Evolutionary conservation across 2,329 filamentous ascomycete species (phyloP).

Genomic region (Diplodia seriata): DNA sequence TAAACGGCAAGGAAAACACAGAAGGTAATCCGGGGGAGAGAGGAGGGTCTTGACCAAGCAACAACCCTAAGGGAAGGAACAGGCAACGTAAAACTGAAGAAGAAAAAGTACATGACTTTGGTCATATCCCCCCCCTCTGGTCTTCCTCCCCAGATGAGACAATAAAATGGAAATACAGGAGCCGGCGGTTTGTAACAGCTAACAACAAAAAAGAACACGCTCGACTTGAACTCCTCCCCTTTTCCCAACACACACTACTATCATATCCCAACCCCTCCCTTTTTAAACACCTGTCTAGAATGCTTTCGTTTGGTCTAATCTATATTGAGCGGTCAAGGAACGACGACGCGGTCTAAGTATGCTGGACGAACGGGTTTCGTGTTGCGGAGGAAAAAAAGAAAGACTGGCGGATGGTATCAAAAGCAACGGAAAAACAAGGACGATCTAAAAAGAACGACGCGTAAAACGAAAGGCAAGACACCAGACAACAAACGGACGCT

Average conservation of each 20-base stretch:
- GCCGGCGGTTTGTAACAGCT: neutral
- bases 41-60: neutral
- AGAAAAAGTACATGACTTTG: constrained; percentile 1
- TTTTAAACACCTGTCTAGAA: constrained; percentile 23
- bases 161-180: neutral
- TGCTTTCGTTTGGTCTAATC: constrained; percentile 5
- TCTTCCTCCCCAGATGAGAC: neutral
- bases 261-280: neutral
- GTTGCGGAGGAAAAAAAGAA: neutral
- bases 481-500: constrained; percentile 13
- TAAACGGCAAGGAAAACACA: neutral
- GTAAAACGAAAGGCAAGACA: neutral
- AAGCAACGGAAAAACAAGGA: neutral
- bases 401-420: constrained; percentile 4
- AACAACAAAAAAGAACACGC: neutral
- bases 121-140: neutral
- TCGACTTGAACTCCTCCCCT: neutral
- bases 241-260: neutral
- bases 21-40: neutral
- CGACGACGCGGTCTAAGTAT: neutral
- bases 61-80: neutral
- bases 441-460: neutral
- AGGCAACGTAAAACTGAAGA: neutral
- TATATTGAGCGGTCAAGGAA: neutral
- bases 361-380: neutral